These are phyloP conservation scores for Naganishia albida DNA, from an alignment of 1,284 basidiomycete species.

Conservation along the genomic window DNA sequence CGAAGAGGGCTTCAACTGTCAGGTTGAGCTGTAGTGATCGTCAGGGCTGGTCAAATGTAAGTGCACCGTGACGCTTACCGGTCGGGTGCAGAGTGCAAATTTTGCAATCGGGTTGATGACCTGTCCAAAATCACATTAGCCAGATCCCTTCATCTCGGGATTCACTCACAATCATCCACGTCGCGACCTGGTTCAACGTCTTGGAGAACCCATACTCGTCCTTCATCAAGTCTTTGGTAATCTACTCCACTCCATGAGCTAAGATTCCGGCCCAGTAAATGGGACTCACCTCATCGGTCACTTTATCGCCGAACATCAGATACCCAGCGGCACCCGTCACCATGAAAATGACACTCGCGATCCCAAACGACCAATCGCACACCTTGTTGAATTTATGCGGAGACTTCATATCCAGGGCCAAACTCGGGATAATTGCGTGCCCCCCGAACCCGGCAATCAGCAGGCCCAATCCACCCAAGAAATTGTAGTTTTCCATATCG, in stretches of 20 bases:
- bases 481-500: constrained; percentile 58
- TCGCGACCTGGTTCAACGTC: constrained; percentile 70
- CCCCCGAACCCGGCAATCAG: constrained; percentile 98
- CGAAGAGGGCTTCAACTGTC: constrained; percentile 73
- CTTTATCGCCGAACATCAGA: constrained; percentile 81
- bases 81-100: constrained; percentile 80
- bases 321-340: constrained; percentile 84
- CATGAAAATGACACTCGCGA: constrained; percentile 76
- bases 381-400: constrained; percentile 77
- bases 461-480: constrained; percentile 66
- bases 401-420: constrained; percentile 86
- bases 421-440: constrained; percentile 86
- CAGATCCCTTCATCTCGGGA: background rate
- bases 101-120: constrained; percentile 82
- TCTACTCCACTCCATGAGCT: constrained; percentile 56
- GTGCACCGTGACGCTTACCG: constrained; percentile 59
- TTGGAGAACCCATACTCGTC: constrained; percentile 72
- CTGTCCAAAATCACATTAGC: background rate
- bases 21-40: constrained; percentile 64
- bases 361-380: constrained; percentile 52
- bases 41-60: background rate
- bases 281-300: constrained; percentile 77
- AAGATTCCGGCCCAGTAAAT: background rate
- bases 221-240: constrained; percentile 79
- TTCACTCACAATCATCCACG: constrained; percentile 74